phyloP scores from a whole-genome alignment of 257 asterid species.

The Voacanga thouarsii region DNA sequence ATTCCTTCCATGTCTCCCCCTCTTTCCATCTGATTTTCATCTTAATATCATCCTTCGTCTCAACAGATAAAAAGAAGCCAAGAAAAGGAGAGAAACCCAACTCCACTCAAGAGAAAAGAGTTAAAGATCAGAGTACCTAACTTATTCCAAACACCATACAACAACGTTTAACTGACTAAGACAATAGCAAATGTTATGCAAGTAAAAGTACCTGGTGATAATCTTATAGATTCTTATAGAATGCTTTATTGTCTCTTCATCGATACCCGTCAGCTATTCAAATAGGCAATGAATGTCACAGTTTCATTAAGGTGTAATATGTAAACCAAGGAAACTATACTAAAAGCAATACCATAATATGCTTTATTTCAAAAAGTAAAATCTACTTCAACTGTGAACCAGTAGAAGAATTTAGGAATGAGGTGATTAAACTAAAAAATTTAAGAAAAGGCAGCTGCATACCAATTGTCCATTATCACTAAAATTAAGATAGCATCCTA shows the following conservation, averaged over 20 bases:
- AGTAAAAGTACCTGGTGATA: not conserved
- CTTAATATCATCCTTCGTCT: not conserved
- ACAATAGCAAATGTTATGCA: not conserved
- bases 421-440: not conserved
- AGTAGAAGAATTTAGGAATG: not conserved
- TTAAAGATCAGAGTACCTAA: not conserved
- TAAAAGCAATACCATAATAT: not conserved
- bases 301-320: not conserved
- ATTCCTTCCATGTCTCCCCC: not conserved
- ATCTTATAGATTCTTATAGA: not conserved
- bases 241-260: not conserved
- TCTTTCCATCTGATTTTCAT: not conserved
- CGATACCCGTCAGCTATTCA: not conserved
- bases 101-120: not conserved
- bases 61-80: not conserved
- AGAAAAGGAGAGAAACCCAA: not conserved
- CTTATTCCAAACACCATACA: not conserved
- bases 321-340: not conserved
- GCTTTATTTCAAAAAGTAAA: not conserved
- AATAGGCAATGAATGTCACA: not conserved
- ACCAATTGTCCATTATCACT: conserved; percentile 1
- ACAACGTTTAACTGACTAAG: not conserved
- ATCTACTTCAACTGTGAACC: not conserved
- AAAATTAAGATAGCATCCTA: conserved; percentile 11
- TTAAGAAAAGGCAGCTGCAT: conserved; percentile 13